Conservation (phyloP, 495 filamentous ascomycete genomes). For the Penicillium macrosclerotiorum region DNA sequence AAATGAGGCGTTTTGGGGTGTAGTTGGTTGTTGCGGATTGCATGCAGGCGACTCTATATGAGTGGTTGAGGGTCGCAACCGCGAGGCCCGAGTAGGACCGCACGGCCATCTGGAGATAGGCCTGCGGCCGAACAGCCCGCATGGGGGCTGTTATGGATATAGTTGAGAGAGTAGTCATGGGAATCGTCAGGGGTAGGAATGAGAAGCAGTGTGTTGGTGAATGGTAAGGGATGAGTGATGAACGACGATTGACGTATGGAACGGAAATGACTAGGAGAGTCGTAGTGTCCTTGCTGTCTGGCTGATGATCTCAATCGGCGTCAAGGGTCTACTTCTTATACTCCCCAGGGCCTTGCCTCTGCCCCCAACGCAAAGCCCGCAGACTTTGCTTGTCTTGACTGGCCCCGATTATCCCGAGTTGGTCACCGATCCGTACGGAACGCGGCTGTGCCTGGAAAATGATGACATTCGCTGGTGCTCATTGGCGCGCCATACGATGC, state of each 20-base stretch:
- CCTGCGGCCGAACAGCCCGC: slow-evolving; percentile 29
- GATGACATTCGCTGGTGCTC: slow-evolving; percentile 5
- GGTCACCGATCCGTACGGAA: too few relatives aligned
- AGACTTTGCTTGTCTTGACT: too few relatives aligned
- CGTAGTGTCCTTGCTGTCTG: too few relatives aligned
- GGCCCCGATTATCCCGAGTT: too few relatives aligned
- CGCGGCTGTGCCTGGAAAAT: slow-evolving; percentile 10
- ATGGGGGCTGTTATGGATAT: slow-evolving; percentile 34
- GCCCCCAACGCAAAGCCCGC: too few relatives aligned
- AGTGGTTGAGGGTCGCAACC: slow-evolving; percentile 11
- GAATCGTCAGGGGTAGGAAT: not conserved
- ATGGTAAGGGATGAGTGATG: too few relatives aligned
- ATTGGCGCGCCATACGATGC: slow-evolving; percentile 9
- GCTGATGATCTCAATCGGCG: not conserved
- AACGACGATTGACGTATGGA: too few relatives aligned
- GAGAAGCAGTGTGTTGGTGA: not conserved
- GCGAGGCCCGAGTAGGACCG: slow-evolving; percentile 27
- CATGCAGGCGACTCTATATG: slow-evolving; percentile 15
- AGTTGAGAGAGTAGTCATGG: slow-evolving; percentile 14
- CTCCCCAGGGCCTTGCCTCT: too few relatives aligned
- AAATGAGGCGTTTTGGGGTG: slow-evolving; percentile 33
- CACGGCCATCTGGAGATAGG: slow-evolving; percentile 25
- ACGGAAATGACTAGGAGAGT: too few relatives aligned
- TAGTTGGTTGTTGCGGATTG: slow-evolving; percentile 9
- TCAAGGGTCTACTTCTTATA: too few relatives aligned